These are phyloP conservation scores for Luzula sylvatica DNA, from an alignment of 176 grass and related monocot species.

Conservation along the genomic window DNA sequence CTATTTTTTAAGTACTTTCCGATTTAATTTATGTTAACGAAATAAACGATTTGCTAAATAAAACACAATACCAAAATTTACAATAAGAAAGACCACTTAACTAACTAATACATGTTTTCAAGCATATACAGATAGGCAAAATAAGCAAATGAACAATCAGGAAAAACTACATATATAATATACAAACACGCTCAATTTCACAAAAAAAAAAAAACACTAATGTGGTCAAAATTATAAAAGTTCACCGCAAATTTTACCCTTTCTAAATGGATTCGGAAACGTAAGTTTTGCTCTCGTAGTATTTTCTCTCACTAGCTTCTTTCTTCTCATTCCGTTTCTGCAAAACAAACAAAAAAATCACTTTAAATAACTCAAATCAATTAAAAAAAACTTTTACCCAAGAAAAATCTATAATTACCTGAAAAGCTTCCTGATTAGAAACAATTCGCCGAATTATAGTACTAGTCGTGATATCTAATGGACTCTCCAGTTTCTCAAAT, in stretches of 20 bases:
- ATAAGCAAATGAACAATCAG: too few relatives aligned
- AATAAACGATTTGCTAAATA: too few relatives aligned
- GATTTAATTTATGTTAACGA: too few relatives aligned
- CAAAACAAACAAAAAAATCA: conserved; percentile 20
- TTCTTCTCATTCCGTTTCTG: conserved; percentile 96
- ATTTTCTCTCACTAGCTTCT: conserved; percentile 97
- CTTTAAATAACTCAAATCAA: background rate
- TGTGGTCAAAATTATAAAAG: background rate
- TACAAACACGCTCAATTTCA: too few relatives aligned
- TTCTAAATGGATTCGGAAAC: conserved; percentile 28
- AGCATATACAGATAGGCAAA: too few relatives aligned
- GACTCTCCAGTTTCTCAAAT: conserved; percentile 53
- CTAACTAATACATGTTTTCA: too few relatives aligned
- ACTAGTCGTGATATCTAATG: conserved; percentile 82
- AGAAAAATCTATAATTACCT: conserved; percentile 34
- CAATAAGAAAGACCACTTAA: too few relatives aligned
- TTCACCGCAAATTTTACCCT: background rate
- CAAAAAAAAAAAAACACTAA: too few relatives aligned
- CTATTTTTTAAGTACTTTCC: too few relatives aligned
- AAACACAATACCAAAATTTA: too few relatives aligned
- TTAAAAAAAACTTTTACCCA: background rate
- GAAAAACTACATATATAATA: too few relatives aligned
- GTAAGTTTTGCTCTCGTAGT: conserved; percentile 67
- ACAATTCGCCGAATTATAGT: conserved; percentile 95
- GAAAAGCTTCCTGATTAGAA: conserved; percentile 89